These are phyloP conservation scores for Apiospora arundinis DNA, from an alignment of 2,329 filamentous ascomycete species.

Conservation along the genomic window DNA sequence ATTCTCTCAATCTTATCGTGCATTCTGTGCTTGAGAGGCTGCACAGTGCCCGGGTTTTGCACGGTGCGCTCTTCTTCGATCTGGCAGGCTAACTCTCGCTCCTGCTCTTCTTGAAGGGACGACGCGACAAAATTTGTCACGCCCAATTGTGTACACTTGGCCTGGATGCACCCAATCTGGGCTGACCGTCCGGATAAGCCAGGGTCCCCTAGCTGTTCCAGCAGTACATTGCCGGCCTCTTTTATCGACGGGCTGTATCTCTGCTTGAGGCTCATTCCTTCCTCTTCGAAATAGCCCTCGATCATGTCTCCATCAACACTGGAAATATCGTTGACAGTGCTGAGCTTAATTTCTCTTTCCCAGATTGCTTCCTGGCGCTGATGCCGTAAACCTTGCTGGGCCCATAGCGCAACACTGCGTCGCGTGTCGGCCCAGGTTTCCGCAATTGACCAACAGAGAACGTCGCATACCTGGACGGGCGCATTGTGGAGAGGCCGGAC, in stretches of 20 bases:
- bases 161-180: constrained; percentile 26
- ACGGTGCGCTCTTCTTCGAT: constrained; percentile 64
- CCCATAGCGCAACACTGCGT: constrained; percentile 64
- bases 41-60: constrained; percentile 50
- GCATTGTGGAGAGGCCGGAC: neutral
- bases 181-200: constrained; percentile 33
- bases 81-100: constrained; percentile 70
- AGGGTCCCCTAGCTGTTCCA: constrained; percentile 6
- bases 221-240: neutral
- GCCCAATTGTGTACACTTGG: constrained; percentile 39
- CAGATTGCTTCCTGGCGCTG: constrained; percentile 48
- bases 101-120: constrained; percentile 68
- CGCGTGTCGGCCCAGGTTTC: constrained; percentile 60
- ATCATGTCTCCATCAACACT: constrained; percentile 52
- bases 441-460: constrained; percentile 64
- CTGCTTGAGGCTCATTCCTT: constrained; percentile 56
- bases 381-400: constrained; percentile 61
- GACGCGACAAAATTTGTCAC: constrained; percentile 38
- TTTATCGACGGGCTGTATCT: constrained; percentile 54
- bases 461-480: constrained; percentile 55
- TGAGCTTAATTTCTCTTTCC: constrained; percentile 26
- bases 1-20: constrained; percentile 51
- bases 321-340: constrained; percentile 37
- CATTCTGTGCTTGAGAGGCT: constrained; percentile 48
- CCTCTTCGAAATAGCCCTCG: constrained; percentile 63